Evolutionary conservation across 176 grass and related monocot species (phyloP).

Genomic region (Rhipidocladum racemiflorum): DNA sequence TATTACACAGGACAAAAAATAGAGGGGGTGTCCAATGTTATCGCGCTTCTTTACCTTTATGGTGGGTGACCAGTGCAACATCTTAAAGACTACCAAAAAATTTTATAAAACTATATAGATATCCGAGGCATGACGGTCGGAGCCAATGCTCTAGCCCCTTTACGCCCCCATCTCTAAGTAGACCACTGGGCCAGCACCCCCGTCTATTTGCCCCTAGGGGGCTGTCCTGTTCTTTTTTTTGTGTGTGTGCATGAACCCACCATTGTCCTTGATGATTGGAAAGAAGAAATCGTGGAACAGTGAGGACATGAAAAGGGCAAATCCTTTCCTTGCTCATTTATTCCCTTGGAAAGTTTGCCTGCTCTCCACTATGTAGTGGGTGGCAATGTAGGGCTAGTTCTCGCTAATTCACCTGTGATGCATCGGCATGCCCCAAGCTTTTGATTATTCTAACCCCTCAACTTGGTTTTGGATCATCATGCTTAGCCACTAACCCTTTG

Average conservation of each 20-base stretch:
- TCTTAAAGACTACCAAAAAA: too few relatives aligned
- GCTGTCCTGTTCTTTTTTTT: neutral
- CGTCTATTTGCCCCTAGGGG: neutral
- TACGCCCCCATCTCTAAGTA: too few relatives aligned
- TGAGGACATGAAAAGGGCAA: conserved; percentile 34
- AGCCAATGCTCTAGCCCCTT: too few relatives aligned
- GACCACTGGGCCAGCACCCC: too few relatives aligned
- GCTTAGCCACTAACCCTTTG: conserved; percentile 15
- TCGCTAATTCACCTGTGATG: conserved; percentile 4
- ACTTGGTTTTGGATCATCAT: neutral
- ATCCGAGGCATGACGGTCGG: too few relatives aligned
- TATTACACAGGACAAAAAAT: too few relatives aligned
- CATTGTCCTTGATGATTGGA: conserved; percentile 34
- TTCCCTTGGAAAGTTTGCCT: conserved; percentile 30
- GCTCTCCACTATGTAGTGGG: neutral
- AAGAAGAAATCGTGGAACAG: conserved; percentile 16
- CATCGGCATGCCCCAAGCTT: neutral
- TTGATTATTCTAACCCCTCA: conserved; percentile 1
- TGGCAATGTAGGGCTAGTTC: conserved; percentile 8
- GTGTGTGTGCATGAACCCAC: neutral
- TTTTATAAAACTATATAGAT: too few relatives aligned
- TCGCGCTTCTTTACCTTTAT: too few relatives aligned
- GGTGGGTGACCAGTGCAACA: too few relatives aligned
- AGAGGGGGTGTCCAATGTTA: too few relatives aligned
- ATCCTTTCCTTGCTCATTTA: conserved; percentile 25